Base-by-base conservation (phyloP, 2,329 filamentous ascomycete genomes). In the Rutstroemia sp. region DNA sequence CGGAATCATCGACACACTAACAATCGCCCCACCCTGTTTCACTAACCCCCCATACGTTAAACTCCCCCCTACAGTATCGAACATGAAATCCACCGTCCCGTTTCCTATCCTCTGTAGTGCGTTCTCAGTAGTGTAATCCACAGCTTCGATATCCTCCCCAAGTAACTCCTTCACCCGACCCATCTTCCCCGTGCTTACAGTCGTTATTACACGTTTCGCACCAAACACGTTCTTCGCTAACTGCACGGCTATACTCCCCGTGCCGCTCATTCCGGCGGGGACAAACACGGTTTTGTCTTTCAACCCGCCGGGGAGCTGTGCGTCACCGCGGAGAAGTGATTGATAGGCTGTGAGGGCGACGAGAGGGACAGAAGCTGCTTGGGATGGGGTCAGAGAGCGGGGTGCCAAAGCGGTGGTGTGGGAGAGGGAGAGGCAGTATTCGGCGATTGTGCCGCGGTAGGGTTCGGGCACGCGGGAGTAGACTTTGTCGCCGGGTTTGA, bases 121-220 rank as follows among this genome's bases (percentile, higher is more conserved):
- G 36, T 73, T 62, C 16, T 67, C 59, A 36, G 68, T 70, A 25
- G 65, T 72, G 57, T 75, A 75, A 61, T 74, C 73, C 23, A 75
- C 68, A 23, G 73, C 58, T 30, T 73, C 60, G 0, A 69, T 67
- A 0, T 66, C 69, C 25, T 72, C 64, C 1, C 73, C 73, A 8
- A 76, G 63, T 6, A 73, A 60, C 53, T 73, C 69, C 4, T 63
- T 56, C 1, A 75, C 63, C 53, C 64, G 70, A 1, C 68, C 51
- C 0, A 77, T 62, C 60, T 77, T 77, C 14, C 68, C 58, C 1
- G 73, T 74, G 1, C 73, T 76, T 1, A 77, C 68, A 0, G 75
- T 76, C 0, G 73, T 76, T 40, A 77, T 74, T 27, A 76, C 73
- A 51, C 73, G 75, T 17, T 68, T 69, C 2, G 73, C 75, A 1